phyloP scores from a whole-genome alignment of 2,329 filamentous ascomycete species.

The Ophiocordyceps australis region DNA sequence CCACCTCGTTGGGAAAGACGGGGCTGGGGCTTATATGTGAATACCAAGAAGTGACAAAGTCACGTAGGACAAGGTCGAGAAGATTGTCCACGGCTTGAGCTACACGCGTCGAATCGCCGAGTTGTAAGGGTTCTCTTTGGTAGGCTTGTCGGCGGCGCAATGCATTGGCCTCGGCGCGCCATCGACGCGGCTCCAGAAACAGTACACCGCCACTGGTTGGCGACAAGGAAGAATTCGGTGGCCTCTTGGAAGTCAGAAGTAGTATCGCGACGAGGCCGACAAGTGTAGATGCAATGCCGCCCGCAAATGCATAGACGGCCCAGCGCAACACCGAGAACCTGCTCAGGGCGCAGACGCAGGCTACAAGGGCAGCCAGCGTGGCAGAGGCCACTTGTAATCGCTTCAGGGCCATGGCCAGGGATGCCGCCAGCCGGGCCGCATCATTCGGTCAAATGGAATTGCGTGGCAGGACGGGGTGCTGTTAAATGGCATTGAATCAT shows the following conservation, averaged over 20 bases:
- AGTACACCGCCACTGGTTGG: constrained; percentile 20
- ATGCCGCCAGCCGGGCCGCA: constrained; percentile 11
- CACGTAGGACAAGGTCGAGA: constrained; percentile 56
- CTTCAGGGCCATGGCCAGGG: constrained; percentile 46
- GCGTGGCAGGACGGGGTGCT: not conserved
- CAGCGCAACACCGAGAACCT: constrained; percentile 73
- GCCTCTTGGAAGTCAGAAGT: constrained; percentile 31
- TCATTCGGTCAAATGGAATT: constrained; percentile 7
- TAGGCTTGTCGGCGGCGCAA: constrained; percentile 51
- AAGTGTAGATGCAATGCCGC: constrained; percentile 42
- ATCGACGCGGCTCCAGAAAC: constrained; percentile 45
- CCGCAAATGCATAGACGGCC: constrained; percentile 66
- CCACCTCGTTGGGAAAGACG: constrained; percentile 72
- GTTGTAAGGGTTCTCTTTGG: constrained; percentile 50
- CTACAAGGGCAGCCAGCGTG: constrained; percentile 54
- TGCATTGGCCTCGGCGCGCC: constrained; percentile 51
- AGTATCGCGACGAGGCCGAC: constrained; percentile 38
- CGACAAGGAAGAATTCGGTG: constrained; percentile 16
- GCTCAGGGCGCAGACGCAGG: constrained; percentile 73
- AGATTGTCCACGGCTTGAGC: constrained; percentile 67
- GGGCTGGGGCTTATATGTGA: constrained; percentile 64
- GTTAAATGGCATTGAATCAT: not conserved
- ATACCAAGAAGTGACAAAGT: constrained; percentile 87
- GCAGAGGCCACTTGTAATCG: constrained; percentile 54
- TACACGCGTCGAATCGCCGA: constrained; percentile 50